phyloP scores from a whole-genome alignment of 1,284 basidiomycete genomes.

The Amylostereum chailletii region DNA sequence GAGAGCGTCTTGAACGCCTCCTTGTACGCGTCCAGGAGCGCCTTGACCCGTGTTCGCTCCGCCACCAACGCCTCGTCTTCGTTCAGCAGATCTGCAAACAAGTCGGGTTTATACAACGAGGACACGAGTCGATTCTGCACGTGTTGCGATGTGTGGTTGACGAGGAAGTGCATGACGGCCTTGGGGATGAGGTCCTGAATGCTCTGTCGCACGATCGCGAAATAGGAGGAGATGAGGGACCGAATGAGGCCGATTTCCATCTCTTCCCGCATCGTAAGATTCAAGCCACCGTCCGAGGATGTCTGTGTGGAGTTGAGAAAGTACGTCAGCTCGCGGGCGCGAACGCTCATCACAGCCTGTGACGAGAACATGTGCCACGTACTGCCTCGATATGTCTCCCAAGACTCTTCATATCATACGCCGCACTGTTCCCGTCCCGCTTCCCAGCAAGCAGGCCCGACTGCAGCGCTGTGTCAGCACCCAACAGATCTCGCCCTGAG shows the following conservation, averaged over 20 bases:
- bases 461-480: slow-evolving; percentile 36
- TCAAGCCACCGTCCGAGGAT: slow-evolving; percentile 45
- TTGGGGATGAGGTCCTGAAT: slow-evolving; percentile 98
- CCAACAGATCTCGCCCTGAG: slow-evolving; percentile 52
- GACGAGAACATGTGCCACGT: slow-evolving; percentile 25
- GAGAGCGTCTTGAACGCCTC: slow-evolving; percentile 89
- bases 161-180: slow-evolving; percentile 92
- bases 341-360: too few species aligned
- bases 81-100: slow-evolving; percentile 87
- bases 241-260: slow-evolving; percentile 96
- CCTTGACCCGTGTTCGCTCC: slow-evolving; percentile 91
- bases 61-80: slow-evolving; percentile 95
- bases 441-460: slow-evolving; percentile 60
- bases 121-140: slow-evolving; percentile 95
- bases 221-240: slow-evolving; percentile 92
- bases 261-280: slow-evolving; percentile 78
- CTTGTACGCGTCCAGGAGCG: slow-evolving; percentile 92
- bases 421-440: slow-evolving; percentile 74
- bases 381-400: slow-evolving; percentile 94
- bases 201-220: slow-evolving; percentile 90
- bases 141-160: slow-evolving; percentile 93
- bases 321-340: too few species aligned
- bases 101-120: slow-evolving; percentile 86
- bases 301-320: slow-evolving; percentile 26
- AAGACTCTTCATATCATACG: slow-evolving; percentile 97